Evolutionary conservation across 148 eudicot species (phyloP), one percentile per base, ranked within the genome.

Genomic region (Cornus florida): DNA sequence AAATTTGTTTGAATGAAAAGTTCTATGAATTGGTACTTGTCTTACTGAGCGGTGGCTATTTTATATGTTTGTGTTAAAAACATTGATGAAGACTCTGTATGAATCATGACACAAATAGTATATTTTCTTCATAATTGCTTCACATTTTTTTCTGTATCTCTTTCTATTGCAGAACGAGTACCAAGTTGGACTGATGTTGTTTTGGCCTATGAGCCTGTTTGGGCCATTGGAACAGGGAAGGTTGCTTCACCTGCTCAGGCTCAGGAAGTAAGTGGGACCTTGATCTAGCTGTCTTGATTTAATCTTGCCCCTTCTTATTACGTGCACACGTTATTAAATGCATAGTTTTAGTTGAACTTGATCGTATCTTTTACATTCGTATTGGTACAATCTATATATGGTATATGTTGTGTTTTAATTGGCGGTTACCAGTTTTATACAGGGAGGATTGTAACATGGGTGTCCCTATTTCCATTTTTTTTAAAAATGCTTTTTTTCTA

Each of bases 181-280:
- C 79, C 88, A 65, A 88, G 89, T 79, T 93, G 97, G 97, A 77
- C 80, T 22, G 86, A 89, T 64, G 85, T 93, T 70, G 97, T 93
- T 84, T 68, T 93, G 73, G 93, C 93, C 43, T 93, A 93, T 80
- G 97, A 93, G 79, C 97, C 97, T 53, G 93, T 91, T 2, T 93
- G 97, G 97, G 95, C 97, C 67, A 91, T 93, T 86, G 97, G 97
- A 90, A 91, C 95, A 6, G 97, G 97, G 35, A 91, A 93, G 85
- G 97, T 93, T 77, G 97, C 97, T 24, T 59, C 82, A 78, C 92
- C 93, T 77, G 95, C 87, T 10, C 97, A 93, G 81, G 97, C 95
- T 82, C 97, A 93, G 84, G 95, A 93, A 84, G 97, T 93, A 88
- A 81, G 83, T 80, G 69, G 75, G 35, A n/a, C 67, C 35, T 68